phyloP scores from a whole-genome alignment of 768 basidiomycete species.

The Russula compacta region DNA sequence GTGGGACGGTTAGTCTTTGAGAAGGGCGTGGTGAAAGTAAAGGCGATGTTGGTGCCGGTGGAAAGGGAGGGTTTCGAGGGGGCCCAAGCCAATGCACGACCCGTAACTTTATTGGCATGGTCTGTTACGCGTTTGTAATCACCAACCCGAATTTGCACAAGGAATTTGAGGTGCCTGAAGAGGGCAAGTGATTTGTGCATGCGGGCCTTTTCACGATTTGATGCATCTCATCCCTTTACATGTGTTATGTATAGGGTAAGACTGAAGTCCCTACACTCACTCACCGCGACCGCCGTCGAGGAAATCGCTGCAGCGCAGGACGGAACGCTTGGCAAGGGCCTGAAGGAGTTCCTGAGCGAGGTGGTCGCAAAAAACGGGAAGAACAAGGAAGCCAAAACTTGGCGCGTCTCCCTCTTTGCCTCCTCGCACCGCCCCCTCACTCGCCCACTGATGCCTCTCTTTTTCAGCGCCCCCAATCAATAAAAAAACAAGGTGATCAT shows the following conservation, averaged over 20 bases:
- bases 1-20: slow-evolving; percentile 20
- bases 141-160: slow-evolving; percentile 80
- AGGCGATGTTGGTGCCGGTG: background rate
- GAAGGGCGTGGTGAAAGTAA: slow-evolving; percentile 17
- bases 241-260: slow-evolving; percentile 54
- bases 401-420: slow-evolving; percentile 40
- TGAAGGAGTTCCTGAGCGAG: slow-evolving; percentile 89
- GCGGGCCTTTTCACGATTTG: too few species aligned
- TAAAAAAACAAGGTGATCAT: slow-evolving; percentile 76
- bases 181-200: slow-evolving; percentile 40
- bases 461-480: slow-evolving; percentile 49
- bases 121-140: slow-evolving; percentile 25
- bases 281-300: slow-evolving; percentile 94
- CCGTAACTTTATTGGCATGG: background rate
- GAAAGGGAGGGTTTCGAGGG: background rate
- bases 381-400: slow-evolving; percentile 79
- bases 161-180: slow-evolving; percentile 92
- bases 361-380: slow-evolving; percentile 85
- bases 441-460: background rate
- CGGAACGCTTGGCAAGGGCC: slow-evolving; percentile 84
- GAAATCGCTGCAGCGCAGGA: slow-evolving; percentile 89
- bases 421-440: background rate
- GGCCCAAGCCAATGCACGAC: background rate
- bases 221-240: background rate
- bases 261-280: slow-evolving; percentile 90